Evolutionary conservation across 108 stramenopile species (phyloP).

Genomic region (Stephanodiscus triporus): DNA sequence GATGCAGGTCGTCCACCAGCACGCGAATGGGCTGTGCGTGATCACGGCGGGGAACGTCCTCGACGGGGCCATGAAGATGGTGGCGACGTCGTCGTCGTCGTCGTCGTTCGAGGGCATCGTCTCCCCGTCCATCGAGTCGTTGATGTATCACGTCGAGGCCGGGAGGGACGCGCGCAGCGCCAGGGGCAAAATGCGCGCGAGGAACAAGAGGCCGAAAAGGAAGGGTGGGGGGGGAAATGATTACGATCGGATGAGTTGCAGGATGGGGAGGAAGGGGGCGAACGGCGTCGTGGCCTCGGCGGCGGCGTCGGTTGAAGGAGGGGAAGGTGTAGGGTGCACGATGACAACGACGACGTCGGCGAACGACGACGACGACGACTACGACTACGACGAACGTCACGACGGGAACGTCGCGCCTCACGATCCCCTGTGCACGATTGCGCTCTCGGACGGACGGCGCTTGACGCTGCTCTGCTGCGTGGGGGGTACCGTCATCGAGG

Average conservation of each 20-base stretch:
- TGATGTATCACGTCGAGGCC: constrained; percentile 32
- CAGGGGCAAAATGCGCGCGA: constrained; percentile 41
- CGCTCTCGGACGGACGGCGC: constrained; percentile 27
- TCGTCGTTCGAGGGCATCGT: too few species aligned
- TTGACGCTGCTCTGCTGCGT: constrained; percentile 70
- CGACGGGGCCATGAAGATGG: not conserved
- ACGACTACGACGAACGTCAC: constrained; percentile 1
- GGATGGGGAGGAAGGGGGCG: not conserved
- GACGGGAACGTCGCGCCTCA: constrained; percentile 45
- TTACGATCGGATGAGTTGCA: not conserved
- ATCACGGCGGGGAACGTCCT: constrained; percentile 63
- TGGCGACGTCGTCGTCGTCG: not conserved
- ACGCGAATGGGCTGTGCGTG: constrained; percentile 76
- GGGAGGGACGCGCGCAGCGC: constrained; percentile 48
- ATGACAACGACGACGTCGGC: not conserved
- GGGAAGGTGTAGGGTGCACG: too few species aligned
- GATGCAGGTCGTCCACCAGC: constrained; percentile 64
- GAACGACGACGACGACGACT: not conserved
- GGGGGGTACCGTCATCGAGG: constrained; percentile 69
- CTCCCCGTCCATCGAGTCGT: constrained; percentile 14
- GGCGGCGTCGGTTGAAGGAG: not conserved
- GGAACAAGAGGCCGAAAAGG: constrained; percentile 21
- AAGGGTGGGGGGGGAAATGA: not conserved
- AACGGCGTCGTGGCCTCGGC: not conserved
- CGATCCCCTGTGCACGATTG: constrained; percentile 32